Percentiles rank a stretch among this genome's conserved stretches.
These are phyloP conservation scores for Suillus subalutaceus DNA, from an alignment of 768 basidiomycete genomes.

Conservation along the genomic window DNA sequence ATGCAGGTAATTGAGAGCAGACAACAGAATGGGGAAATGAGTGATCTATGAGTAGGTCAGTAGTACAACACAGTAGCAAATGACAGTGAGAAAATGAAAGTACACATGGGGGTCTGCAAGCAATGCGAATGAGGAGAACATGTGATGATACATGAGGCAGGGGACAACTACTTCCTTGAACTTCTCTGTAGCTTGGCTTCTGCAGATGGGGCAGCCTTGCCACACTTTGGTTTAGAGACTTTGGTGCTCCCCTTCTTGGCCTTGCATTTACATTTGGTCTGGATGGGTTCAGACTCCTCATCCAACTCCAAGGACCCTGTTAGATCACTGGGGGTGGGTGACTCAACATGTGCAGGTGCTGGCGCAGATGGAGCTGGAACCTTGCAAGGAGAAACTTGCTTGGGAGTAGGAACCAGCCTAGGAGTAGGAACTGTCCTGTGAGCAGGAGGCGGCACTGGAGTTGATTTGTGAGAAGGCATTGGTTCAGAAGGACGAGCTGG, in stretches of 20 bases:
- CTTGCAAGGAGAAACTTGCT: background rate
- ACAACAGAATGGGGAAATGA: background rate
- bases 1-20: background rate
- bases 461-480: no score
- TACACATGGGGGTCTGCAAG: no score
- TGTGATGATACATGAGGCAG: background rate
- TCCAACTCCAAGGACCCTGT: no score
- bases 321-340: background rate
- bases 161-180: background rate
- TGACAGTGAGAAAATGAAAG: background rate
- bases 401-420: no score
- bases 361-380: background rate
- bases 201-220: no score
- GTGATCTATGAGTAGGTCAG: slow-evolving; percentile 2
- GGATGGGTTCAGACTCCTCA: no score
- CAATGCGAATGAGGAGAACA: background rate
- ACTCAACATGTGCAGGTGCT: background rate
- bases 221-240: no score
- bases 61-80: background rate
- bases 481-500: no score
- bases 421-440: no score
- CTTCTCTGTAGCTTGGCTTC: background rate
- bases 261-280: no score
- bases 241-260: no score
- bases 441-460: no score